Evolutionary conservation across 2,329 filamentous ascomycete species (phyloP).

Genomic region (Didymella lethalis): DNA sequence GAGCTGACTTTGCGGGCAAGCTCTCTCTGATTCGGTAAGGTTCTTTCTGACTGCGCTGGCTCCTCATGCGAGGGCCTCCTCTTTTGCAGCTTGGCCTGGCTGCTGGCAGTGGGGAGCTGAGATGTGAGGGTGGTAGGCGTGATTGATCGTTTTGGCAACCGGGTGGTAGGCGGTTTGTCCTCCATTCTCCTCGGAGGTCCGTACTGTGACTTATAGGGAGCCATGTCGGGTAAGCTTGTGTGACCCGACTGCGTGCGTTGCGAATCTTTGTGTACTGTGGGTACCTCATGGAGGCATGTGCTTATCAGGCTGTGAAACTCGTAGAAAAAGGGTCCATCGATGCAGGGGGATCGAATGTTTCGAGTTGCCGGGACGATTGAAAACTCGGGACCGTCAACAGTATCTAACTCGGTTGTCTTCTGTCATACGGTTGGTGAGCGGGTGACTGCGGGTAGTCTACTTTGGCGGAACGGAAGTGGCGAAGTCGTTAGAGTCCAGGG

Average conservation of each 20-base stretch:
- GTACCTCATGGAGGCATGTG: slow-evolving; percentile 54
- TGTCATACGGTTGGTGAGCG: slow-evolving; percentile 34
- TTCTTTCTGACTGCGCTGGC: slow-evolving; percentile 29
- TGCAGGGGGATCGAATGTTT: slow-evolving; percentile 29
- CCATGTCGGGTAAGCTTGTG: slow-evolving; percentile 51
- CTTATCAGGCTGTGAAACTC: slow-evolving; percentile 36
- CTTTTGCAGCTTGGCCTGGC: slow-evolving; percentile 49
- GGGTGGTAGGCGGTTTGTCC: slow-evolving; percentile 43
- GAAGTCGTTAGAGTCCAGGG: slow-evolving; percentile 38
- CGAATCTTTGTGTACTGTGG: slow-evolving; percentile 44
- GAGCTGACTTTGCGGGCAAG: slow-evolving; percentile 29
- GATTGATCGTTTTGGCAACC: slow-evolving; percentile 49
- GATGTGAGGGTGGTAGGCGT: slow-evolving; percentile 44
- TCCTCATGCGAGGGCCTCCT: slow-evolving; percentile 47
- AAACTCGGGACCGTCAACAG: slow-evolving; percentile 41
- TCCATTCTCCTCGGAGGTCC: slow-evolving; percentile 46
- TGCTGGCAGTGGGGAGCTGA: slow-evolving; percentile 35
- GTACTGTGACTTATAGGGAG: slow-evolving; percentile 53
- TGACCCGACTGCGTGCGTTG: slow-evolving; percentile 47
- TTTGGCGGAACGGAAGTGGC: slow-evolving; percentile 45
- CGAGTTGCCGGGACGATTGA: slow-evolving; percentile 31
- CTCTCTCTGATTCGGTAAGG: slow-evolving; percentile 29
- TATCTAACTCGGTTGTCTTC: slow-evolving; percentile 42
- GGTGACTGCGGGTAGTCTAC: slow-evolving; percentile 39
- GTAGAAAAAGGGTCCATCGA: slow-evolving; percentile 28